Base-by-base conservation (phyloP, 2,329 filamentous ascomycete species). In the Fusarium clavum region DNA sequence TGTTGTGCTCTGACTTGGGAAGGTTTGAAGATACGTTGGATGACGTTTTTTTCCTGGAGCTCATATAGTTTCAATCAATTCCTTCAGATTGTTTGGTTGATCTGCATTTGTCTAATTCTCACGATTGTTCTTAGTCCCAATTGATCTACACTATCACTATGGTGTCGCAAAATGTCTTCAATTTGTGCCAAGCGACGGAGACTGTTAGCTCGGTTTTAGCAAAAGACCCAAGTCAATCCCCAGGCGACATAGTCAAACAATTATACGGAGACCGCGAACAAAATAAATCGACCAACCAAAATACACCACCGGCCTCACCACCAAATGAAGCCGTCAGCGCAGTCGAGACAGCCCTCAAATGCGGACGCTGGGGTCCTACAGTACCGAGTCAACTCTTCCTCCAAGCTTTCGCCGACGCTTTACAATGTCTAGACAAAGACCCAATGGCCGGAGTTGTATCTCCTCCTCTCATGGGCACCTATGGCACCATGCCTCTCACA, bases 351-450 rank as follows among this genome's bases (percentile, higher is more conserved):
- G 89, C 90, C 2, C 79, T 80, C 10, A 75, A 83, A 58, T 93
- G 91, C 75, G 92, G 92, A 3, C 88, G 86, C 55, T 94, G 91
- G 87, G 91, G 90, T 0, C 76, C 83, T 0, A 83, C 85, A 2
- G 78, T 83, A 54, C 92, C 91, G 0, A 92, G 90, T 67, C 84
- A 89, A 18, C 79, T 94, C 1, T 94, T 94, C 75, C 79, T 93
- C 8, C 67, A 89, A 83, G 84, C 92, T 14, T 93, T 90, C 69
- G 86, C 91, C 58, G 90, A 92, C 78, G 86, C 89, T 0, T 78
- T 93, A 2, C 81, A 81, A 54, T 85, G 86, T 6, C 76, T 91
- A 0, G 81, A 88, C 6, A 78, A 84, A 22, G 83, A 89, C 69
- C 83, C 84, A 1, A 73, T 82, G 25, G 79, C 80, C 1, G 88